Evolutionary conservation across 2,329 filamentous ascomycete species (phyloP), one percentile per base, ranked within the genome.

Genomic region (Sclerotinia nivalis): DNA sequence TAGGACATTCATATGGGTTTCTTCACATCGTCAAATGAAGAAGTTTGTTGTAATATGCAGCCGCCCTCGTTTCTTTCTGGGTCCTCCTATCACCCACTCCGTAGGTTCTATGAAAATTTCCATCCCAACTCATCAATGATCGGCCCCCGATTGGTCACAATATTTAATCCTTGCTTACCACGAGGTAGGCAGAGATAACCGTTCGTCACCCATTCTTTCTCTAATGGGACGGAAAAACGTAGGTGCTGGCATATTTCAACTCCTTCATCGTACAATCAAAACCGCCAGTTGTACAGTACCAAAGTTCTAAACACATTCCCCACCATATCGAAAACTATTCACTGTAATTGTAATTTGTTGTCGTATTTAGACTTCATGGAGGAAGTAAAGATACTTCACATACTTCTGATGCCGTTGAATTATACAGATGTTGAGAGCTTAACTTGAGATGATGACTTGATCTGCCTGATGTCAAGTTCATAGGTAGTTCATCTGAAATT

Each of bases 131-230:
- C 22, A 68, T 45, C 54, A 28, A 40, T 7, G 2, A 9, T 25
- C 25, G 22, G 7, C 31, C 22, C 45, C 60, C 28, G 37, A 61
- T 37, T 61, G 55, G 34, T 31, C 34, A 18, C 10, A 15, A 28
- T 31, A 34, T 31, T 45, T 10, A 50, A 65, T 69, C 58, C 67
- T 69, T 69, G 59, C 28, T 55, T 49, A 49, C 67, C 67, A 64
- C 67, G 67, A 64, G 58, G 59, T 37, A 47, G 52, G 49, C 55
- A 66, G 64, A 67, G 15, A 54, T 54, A 18, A 66, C 37, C n/a
- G 50, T 66, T 66, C 49, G 49, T 66, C 49, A 66, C 49, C 20
- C 62, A 66, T 55, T 40, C 6, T 66, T 43, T 45, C 37, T 43
- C 8, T 20, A 43, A 62, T 49, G 60, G 60, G 45, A 50, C 45